phyloP scores from a whole-genome alignment of 1,139 yeast species.

The Casaregolazyma suthepensis region DNA sequence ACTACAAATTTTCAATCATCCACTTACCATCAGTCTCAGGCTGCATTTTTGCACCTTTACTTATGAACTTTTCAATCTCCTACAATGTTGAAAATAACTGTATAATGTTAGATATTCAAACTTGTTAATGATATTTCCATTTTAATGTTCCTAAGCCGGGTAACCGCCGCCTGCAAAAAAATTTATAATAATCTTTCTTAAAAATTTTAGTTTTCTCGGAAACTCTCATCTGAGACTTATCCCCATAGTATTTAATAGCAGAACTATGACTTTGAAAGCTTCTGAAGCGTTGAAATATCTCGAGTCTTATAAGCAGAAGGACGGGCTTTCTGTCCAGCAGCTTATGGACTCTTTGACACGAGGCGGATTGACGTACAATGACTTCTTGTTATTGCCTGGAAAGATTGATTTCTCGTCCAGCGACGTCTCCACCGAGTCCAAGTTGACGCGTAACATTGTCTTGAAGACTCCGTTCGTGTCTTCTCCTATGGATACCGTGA shows the following conservation, averaged over 20 bases:
- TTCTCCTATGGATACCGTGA: conserved; percentile 99
- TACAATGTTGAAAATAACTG: not conserved
- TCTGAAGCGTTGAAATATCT: conserved; percentile 65
- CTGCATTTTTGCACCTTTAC: not conserved
- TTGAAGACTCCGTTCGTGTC: conserved; percentile 93
- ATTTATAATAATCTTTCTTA: not conserved
- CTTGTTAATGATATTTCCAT: too few species aligned
- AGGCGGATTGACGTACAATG: conserved; percentile 98
- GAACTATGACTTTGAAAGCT: conserved; percentile 21
- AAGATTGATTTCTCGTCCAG: conserved; percentile 85
- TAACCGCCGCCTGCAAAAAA: not conserved
- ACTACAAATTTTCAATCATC: not conserved
- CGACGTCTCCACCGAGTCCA: conserved; percentile 70
- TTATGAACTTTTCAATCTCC: not conserved
- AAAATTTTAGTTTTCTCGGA: conserved; percentile 10
- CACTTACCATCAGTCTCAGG: conserved; percentile 3
- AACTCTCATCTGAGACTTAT: conserved; percentile 6
- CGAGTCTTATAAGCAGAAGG: conserved; percentile 59
- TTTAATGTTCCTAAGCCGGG: conserved; percentile 1
- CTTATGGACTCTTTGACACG: conserved; percentile 84
- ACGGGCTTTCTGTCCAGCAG: conserved; percentile 78
- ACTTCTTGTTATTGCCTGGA: conserved; percentile 91
- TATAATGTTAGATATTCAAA: not conserved
- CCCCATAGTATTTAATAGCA: conserved; percentile 7
- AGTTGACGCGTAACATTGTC: conserved; percentile 83